Percentiles rank a stretch among this genome's conserved stretches.
phyloP scores from a whole-genome alignment of 768 basidiomycete species.

The Tubosaeta sp. region DNA sequence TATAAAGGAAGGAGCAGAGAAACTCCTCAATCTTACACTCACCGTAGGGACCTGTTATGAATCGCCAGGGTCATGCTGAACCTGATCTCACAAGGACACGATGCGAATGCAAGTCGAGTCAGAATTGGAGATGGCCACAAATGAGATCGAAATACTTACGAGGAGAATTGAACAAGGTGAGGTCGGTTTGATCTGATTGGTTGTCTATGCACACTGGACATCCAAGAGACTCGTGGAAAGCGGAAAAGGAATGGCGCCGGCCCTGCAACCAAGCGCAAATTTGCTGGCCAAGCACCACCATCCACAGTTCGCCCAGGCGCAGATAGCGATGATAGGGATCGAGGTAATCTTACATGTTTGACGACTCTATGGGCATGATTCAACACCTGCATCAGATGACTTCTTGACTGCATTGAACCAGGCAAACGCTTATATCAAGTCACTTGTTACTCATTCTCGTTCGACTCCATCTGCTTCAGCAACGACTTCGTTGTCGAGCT shows the following conservation, averaged over 20 bases:
- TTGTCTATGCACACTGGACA: neutral
- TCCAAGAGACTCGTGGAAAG: slow-evolving; percentile 26
- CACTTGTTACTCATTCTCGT: slow-evolving; percentile 46
- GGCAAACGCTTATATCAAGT: slow-evolving; percentile 54
- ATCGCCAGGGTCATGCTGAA: slow-evolving; percentile 9
- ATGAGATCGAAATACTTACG: slow-evolving; percentile 65
- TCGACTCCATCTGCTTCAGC: slow-evolving; percentile 31
- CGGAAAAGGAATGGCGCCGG: slow-evolving; percentile 28
- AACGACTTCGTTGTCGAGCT: slow-evolving; percentile 37
- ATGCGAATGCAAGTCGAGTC: slow-evolving; percentile 69
- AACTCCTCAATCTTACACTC: slow-evolving; percentile 67
- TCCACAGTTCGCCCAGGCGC: slow-evolving; percentile 26
- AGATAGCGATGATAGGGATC: slow-evolving; percentile 34
- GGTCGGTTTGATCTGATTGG: neutral
- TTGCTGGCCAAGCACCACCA: slow-evolving; percentile 31
- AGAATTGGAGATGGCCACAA: slow-evolving; percentile 71
- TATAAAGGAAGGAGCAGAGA: slow-evolving; percentile 91
- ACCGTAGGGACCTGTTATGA: slow-evolving; percentile 34
- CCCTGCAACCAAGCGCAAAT: slow-evolving; percentile 28
- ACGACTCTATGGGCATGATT: neutral
- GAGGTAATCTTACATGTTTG: slow-evolving; percentile 22
- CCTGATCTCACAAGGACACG: slow-evolving; percentile 40
- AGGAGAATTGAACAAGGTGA: slow-evolving; percentile 46
- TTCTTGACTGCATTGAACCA: slow-evolving; percentile 69
- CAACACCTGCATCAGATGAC: slow-evolving; percentile 47